Conservation (phyloP, 176 grass and related monocot species). For the Juncus effusus region DNA sequence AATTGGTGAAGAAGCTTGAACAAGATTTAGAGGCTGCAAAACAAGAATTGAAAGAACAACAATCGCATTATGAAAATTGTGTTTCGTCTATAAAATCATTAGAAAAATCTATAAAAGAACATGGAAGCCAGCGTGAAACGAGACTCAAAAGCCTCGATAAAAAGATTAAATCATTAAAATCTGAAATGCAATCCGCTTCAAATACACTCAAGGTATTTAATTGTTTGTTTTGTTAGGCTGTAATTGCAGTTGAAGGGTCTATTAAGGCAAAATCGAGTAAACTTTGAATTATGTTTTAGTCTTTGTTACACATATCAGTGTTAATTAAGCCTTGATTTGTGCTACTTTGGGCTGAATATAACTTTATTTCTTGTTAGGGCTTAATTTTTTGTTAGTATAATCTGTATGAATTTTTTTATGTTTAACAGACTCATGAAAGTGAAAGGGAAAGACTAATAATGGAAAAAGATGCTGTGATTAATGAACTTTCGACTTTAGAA, state of each 20-base stretch:
- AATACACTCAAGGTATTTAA: constrained; percentile 73
- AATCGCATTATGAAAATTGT: constrained; percentile 55
- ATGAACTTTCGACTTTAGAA: constrained; percentile 73
- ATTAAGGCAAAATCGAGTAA: background rate
- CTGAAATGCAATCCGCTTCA: constrained; percentile 76
- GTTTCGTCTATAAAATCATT: constrained; percentile 57
- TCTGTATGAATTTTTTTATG: constrained; percentile 15
- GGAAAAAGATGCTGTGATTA: constrained; percentile 87
- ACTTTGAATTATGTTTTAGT: background rate
- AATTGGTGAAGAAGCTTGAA: constrained; percentile 81
- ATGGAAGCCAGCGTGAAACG: constrained; percentile 71
- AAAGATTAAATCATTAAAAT: constrained; percentile 83
- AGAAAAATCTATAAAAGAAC: constrained; percentile 70
- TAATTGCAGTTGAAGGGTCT: too few relatives aligned
- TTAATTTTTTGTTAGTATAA: constrained; percentile 11
- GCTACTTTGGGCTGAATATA: background rate
- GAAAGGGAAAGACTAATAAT: constrained; percentile 81
- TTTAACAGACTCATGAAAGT: constrained; percentile 64
- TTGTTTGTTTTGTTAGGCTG: constrained; percentile 22
- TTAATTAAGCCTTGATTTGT: background rate
- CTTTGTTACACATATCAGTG: background rate
- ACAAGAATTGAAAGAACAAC: constrained; percentile 53
- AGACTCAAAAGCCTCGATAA: constrained; percentile 81
- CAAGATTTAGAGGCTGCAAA: constrained; percentile 73
- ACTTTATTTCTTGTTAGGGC: background rate